phyloP scores from a whole-genome alignment of 495 filamentous ascomycete species.

The Hypoxylon fragiforme region DNA sequence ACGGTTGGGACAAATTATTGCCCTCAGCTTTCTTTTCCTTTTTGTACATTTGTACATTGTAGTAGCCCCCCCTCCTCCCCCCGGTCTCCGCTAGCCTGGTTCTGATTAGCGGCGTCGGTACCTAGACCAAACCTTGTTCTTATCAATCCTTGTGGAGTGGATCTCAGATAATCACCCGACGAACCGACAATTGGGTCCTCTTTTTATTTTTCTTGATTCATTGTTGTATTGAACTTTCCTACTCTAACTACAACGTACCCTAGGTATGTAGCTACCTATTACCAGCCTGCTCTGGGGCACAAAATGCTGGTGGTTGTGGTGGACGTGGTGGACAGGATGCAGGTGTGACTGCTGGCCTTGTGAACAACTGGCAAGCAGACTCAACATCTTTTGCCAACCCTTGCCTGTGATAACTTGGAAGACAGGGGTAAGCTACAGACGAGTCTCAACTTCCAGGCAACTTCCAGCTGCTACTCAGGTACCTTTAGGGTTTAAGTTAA shows the following conservation, averaged over 20 bases:
- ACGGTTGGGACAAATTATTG: slow-evolving; percentile 25
- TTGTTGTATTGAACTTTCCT: too few species aligned
- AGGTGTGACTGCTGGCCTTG: background rate
- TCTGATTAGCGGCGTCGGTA: background rate
- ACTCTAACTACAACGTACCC: too few species aligned
- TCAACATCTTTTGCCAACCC: background rate
- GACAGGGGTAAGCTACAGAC: background rate
- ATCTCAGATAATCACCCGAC: slow-evolving; percentile 31
- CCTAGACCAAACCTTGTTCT: slow-evolving; percentile 1
- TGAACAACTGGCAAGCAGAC: slow-evolving; percentile 1
- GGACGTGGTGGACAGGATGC: too few species aligned
- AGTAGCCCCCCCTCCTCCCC: too few species aligned
- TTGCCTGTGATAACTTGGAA: background rate
- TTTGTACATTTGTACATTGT: too few species aligned
- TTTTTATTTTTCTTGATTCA: background rate
- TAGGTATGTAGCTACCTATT: too few species aligned
- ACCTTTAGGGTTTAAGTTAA: too few species aligned
- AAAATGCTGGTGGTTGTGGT: too few species aligned
- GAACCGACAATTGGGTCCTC: slow-evolving; percentile 18
- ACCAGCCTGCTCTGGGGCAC: too few species aligned
- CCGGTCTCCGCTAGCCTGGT: background rate
- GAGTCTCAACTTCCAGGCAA: too few species aligned
- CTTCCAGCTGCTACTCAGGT: too few species aligned
- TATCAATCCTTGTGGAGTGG: slow-evolving; percentile 24
- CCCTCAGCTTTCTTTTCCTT: too few species aligned